Evolutionary conservation across 2,329 filamentous ascomycete species (phyloP).

Genomic region (Amphichorda felina): DNA sequence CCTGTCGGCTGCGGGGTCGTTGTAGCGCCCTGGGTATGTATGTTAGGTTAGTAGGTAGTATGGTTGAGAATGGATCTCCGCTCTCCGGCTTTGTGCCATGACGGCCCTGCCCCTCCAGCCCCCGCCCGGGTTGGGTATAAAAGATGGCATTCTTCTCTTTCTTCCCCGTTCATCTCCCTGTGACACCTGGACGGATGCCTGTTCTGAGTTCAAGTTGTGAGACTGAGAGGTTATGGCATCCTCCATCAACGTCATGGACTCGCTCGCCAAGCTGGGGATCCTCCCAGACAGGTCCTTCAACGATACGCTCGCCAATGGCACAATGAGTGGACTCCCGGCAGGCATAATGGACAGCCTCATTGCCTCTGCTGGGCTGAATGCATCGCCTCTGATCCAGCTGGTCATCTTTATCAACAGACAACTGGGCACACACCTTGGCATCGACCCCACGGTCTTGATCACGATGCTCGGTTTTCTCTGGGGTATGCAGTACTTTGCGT

Average conservation of each 20-base stretch:
- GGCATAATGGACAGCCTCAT: conserved; percentile 31
- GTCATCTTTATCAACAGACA: conserved; percentile 33
- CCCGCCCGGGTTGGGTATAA: no score
- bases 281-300: conserved; percentile 5
- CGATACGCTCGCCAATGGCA: conserved; percentile 5
- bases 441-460: conserved; percentile 36
- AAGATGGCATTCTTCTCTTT: no score
- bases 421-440: conserved; percentile 29
- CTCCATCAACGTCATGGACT: conserved; percentile 10
- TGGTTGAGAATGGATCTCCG: no score
- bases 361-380: conserved; percentile 20
- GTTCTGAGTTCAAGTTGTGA: no score
- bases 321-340: conserved; percentile 9
- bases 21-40: no score
- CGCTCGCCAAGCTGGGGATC: conserved; percentile 12
- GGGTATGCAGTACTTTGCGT: conserved; percentile 25
- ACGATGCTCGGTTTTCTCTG: conserved; percentile 33
- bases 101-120: no score
- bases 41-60: no score
- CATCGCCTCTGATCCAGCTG: conserved; percentile 26
- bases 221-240: neutral
- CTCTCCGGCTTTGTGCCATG: no score
- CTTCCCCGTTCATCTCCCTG: no score
- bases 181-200: no score
- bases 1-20: no score